Percentiles rank a stretch among this genome's conserved stretches.
These are phyloP conservation scores for Chaetomium sp. DNA, from an alignment of 2,329 filamentous ascomycete genomes.

Conservation along the genomic window DNA sequence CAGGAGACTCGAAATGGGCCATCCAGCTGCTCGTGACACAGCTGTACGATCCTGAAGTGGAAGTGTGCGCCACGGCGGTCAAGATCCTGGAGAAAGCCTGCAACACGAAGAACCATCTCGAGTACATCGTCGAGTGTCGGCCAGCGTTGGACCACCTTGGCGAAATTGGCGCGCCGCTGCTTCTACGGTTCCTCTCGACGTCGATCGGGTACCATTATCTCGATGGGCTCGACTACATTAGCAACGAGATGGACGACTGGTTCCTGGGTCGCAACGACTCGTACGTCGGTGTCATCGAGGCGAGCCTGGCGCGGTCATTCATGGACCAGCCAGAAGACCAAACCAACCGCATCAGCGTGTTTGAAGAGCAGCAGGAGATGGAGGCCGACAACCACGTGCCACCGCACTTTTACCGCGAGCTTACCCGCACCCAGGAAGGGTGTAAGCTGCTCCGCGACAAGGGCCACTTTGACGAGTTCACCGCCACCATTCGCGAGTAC, in stretches of 20 bases:
- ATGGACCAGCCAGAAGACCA: conserved; percentile 56
- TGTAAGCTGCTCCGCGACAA: conserved; percentile 86
- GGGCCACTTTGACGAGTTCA: conserved; percentile 94
- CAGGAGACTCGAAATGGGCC: conserved; percentile 82
- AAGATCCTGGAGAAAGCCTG: conserved; percentile 97
- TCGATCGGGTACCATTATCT: conserved; percentile 97
- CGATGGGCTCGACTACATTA: conserved; percentile 95
- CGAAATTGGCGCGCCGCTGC: conserved; percentile 88
- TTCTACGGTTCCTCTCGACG: conserved; percentile 88
- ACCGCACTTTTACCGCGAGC: conserved; percentile 95
- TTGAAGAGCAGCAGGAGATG: conserved; percentile 48
- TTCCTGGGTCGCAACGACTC: conserved; percentile 93
- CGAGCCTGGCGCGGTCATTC: conserved; percentile 84
- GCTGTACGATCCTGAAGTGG: conserved; percentile 92
- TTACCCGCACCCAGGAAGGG: conserved; percentile 87
- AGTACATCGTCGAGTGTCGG: conserved; percentile 94
- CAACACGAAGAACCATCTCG: conserved; percentile 81
- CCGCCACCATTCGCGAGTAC: conserved; percentile 78
- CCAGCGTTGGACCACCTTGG: conserved; percentile 92
- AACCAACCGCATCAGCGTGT: conserved; percentile 51
- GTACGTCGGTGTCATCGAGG: conserved; percentile 92
- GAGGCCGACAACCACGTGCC: conserved; percentile 64
- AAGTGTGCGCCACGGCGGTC: conserved; percentile 92
- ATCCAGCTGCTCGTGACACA: conserved; percentile 97
- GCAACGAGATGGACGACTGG: conserved; percentile 99